phyloP scores from a whole-genome alignment of 176 grass and related monocot genomes.

The Luzula sylvatica region DNA sequence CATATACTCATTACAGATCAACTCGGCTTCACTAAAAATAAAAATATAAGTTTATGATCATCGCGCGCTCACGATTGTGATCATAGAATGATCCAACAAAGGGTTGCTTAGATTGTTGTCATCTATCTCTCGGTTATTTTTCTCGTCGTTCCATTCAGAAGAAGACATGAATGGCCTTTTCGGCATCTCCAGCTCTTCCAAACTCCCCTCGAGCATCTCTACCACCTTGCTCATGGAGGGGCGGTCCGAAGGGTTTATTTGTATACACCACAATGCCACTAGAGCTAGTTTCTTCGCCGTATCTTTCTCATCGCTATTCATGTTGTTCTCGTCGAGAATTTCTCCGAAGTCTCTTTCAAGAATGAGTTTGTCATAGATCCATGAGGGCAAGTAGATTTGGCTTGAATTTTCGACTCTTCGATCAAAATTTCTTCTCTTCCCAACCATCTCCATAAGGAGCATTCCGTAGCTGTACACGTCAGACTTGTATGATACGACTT shows the following conservation, averaged over 20 bases:
- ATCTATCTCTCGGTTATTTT: too few relatives aligned
- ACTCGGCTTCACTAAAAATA: too few relatives aligned
- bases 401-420: slow-evolving; percentile 2
- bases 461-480: slow-evolving; percentile 31
- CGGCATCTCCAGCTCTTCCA: slow-evolving; percentile 33
- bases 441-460: slow-evolving; percentile 25
- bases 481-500: slow-evolving; percentile 34
- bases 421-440: slow-evolving; percentile 26
- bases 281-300: slow-evolving; percentile 46
- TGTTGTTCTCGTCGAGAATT: not conserved
- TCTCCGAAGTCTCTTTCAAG: slow-evolving; percentile 4
- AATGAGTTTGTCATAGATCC: slow-evolving; percentile 42
- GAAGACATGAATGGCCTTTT: slow-evolving; percentile 44
- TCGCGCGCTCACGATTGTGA: too few relatives aligned
- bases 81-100: too few relatives aligned
- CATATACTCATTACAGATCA: too few relatives aligned
- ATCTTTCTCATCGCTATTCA: slow-evolving; percentile 16
- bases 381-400: slow-evolving; percentile 52
- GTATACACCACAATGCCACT: slow-evolving; percentile 64
- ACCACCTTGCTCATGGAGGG: slow-evolving; percentile 65
- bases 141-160: too few relatives aligned
- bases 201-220: slow-evolving; percentile 55
- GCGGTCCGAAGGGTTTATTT: slow-evolving; percentile 32
- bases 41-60: too few relatives aligned
- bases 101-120: too few relatives aligned